Evolutionary conservation across 169 alveolate genomes (phyloP).

Genomic region (Babesia sp.): DNA sequence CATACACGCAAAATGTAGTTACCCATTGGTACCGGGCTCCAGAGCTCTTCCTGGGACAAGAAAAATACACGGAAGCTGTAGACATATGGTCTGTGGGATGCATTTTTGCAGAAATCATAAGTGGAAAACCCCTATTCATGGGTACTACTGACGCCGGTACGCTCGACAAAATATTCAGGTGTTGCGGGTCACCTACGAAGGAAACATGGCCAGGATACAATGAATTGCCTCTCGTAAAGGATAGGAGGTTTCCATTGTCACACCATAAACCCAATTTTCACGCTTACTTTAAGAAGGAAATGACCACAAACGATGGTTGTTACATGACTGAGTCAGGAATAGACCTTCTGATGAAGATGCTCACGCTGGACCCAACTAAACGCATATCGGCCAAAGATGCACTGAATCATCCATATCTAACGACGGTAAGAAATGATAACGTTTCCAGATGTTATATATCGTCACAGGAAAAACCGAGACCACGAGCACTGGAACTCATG

Average conservation of each 20-base stretch:
- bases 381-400: conserved; percentile 94
- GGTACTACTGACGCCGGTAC: conserved; percentile 88
- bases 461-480: conserved; percentile 57
- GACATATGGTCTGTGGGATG: conserved; percentile 98
- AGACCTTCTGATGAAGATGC: conserved; percentile 89
- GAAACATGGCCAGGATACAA: conserved; percentile 73
- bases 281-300: conserved; percentile 50
- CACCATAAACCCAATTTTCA: conserved; percentile 69
- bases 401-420: conserved; percentile 87
- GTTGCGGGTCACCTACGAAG: conserved; percentile 89
- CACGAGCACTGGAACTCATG: conserved; percentile 59
- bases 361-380: conserved; percentile 90
- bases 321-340: conserved; percentile 86
- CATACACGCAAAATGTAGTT: conserved; percentile 93
- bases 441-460: neutral
- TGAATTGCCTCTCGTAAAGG: conserved; percentile 62
- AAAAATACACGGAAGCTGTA: conserved; percentile 91
- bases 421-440: conserved; percentile 14
- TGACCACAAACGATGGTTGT: conserved; percentile 37
- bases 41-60: conserved; percentile 93
- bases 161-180: conserved; percentile 84
- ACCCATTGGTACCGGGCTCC: conserved; percentile 99
- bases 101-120: conserved; percentile 89
- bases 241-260: conserved; percentile 55
- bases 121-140: conserved; percentile 84